Evolutionary conservation across 352 stramenopile species (phyloP), one percentile per base, ranked within the genome.

Genomic region (Plasmopara viticola): DNA sequence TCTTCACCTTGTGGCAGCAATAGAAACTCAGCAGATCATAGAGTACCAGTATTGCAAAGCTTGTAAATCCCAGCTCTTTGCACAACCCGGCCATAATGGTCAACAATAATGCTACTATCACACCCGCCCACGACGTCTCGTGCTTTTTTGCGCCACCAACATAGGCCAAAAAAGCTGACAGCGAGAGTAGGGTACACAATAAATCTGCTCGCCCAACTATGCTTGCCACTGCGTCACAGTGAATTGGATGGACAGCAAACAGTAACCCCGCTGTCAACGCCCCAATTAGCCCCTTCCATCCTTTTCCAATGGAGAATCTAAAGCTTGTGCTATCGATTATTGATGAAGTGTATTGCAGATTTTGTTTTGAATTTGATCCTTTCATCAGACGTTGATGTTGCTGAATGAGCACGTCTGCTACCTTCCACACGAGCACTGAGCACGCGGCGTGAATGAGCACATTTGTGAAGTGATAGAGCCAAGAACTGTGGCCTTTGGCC

Each of bases 141-240:
- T n/a, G 9, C 10, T 44, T 28, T 2, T 56, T 58, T 1, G 61
- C 60, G 0, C 70, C 74, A 8, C 18, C 25, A 13, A 58, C 51
- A 62, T 95, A 91, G 6, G 53, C 37, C n/a, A 82, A 51, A 31
- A 96, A 84, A 0, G 78, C 75, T 17, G 56, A 17, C 2, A 96
- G 41, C 5, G 76, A 77, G 35, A 95, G 70, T 9, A 76, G 48
- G 1, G 84, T 87, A 25, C 76, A 91, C 6, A 97, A 62, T 41
- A 97, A 60, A 64, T 97, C 91, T 0, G 87, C 90, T 28, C 91
- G 74, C 3, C 90, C 89, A 9, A 97, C 91, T 34, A 97, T 74
- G 49, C 86, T 93, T 1, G 87, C 86, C 13, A 97, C 67, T 1
- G 89, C 82, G 55, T 97, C 89, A 35, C 84, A 90, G 51, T 97